A percentile compares a stretch with the other conserved stretches of the same genome.
Evolutionary conservation across 345 rosid genomes (phyloP).

Genomic region (Rubroshorea leprosula): DNA sequence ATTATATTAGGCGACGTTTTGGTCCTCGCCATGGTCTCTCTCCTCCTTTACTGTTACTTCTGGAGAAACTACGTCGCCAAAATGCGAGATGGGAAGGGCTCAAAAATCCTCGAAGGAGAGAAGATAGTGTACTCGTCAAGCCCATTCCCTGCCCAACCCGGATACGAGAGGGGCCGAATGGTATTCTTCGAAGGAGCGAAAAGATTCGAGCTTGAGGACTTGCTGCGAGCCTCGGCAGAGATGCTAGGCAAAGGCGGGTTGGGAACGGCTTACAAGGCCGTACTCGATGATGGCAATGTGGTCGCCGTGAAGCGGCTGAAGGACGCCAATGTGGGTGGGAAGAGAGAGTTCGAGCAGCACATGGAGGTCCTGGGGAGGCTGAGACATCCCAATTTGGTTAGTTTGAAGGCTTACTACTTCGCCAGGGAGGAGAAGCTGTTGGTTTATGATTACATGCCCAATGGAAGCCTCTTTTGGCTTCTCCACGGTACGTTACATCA

Average conservation of each 20-base stretch:
- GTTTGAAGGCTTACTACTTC: slow-evolving; percentile 72
- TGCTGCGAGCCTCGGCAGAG: slow-evolving; percentile 91
- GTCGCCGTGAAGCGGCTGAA: slow-evolving; percentile 85
- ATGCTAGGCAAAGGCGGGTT: slow-evolving; percentile 93
- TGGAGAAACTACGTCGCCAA: slow-evolving; percentile 63
- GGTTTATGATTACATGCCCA: slow-evolving; percentile 84
- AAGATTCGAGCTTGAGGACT: slow-evolving; percentile 80
- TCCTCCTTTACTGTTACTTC: slow-evolving; percentile 80
- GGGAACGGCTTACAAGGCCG: slow-evolving; percentile 91
- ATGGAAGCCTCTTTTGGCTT: slow-evolving; percentile 87
- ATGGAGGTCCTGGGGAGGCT: slow-evolving; percentile 85
- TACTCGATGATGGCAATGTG: slow-evolving; percentile 75
- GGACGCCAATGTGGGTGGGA: slow-evolving; percentile 60
- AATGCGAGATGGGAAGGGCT: slow-evolving; percentile 43
- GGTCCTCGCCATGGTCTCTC: slow-evolving; percentile 56
- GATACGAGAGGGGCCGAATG: slow-evolving; percentile 75
- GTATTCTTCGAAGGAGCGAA: slow-evolving; percentile 80
- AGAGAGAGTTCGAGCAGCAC: slow-evolving; percentile 72
- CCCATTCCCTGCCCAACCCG: slow-evolving; percentile 58
- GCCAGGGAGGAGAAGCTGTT: slow-evolving; percentile 90
- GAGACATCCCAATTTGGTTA: slow-evolving; percentile 60
- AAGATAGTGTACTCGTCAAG: slow-evolving; percentile 84
- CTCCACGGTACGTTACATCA: slow-evolving; percentile 67
- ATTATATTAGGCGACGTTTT: slow-evolving; percentile 63
- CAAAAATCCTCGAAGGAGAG: slow-evolving; percentile 70